Percentiles rank a stretch among this genome's conserved stretches.
Evolutionary conservation across 352 stramenopile genomes (phyloP).

Genomic region (Pythium rishiriense): DNA sequence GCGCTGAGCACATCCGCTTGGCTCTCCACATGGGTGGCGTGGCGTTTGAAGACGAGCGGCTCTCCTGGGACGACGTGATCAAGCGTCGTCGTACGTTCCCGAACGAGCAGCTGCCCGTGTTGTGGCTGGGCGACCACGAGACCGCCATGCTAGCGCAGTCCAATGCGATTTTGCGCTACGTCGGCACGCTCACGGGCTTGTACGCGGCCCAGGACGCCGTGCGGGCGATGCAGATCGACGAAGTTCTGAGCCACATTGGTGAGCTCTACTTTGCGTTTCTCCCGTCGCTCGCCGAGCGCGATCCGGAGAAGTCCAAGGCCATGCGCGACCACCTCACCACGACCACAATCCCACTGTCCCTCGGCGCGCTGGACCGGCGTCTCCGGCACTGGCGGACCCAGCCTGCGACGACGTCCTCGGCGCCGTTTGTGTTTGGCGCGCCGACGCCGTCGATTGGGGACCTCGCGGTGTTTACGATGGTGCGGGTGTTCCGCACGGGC

Average conservation of each 20-base stretch:
- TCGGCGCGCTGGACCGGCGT: slow-evolving; percentile 43
- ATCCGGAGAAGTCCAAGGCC: slow-evolving; percentile 26
- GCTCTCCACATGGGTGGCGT: slow-evolving; percentile 30
- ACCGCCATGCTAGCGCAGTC: slow-evolving; percentile 13
- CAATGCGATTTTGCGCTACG: slow-evolving; percentile 54
- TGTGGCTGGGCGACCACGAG: slow-evolving; percentile 23
- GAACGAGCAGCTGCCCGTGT: slow-evolving; percentile 30
- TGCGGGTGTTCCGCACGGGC: slow-evolving; percentile 19
- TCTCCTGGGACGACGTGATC: slow-evolving; percentile 25
- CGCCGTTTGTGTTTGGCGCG: slow-evolving; percentile 28
- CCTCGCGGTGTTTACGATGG: slow-evolving; percentile 46
- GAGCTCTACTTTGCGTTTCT: slow-evolving; percentile 20
- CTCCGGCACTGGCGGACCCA: slow-evolving; percentile 20
- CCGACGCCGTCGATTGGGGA: slow-evolving; percentile 43
- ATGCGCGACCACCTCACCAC: slow-evolving; percentile 37
- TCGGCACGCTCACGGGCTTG: slow-evolving; percentile 39
- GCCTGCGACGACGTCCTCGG: neutral
- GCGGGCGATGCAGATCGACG: slow-evolving; percentile 27
- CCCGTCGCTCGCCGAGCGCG: slow-evolving; percentile 33
- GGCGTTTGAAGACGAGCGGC: slow-evolving; percentile 34
- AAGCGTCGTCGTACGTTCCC: slow-evolving; percentile 25
- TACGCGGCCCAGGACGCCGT: slow-evolving; percentile 32
- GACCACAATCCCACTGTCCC: slow-evolving; percentile 37
- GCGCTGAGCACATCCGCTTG: slow-evolving; percentile 31
- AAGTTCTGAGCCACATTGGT: slow-evolving; percentile 30